Evolutionary conservation across 169 alveolate species (phyloP), one percentile per base, ranked within the genome.

Genomic region (Plasmodium knowlesi): DNA sequence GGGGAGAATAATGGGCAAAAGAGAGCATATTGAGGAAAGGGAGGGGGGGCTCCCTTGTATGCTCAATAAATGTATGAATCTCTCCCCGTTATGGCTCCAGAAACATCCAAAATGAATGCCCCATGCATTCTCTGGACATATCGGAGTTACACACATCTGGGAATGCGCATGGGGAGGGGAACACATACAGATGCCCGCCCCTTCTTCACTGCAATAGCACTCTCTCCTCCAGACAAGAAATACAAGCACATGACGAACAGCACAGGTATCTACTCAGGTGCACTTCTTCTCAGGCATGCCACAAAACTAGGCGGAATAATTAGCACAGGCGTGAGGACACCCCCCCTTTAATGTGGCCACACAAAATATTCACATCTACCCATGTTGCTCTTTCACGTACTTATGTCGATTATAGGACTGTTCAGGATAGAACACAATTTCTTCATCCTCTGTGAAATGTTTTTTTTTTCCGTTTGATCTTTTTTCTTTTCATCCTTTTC

Each of bases 381-480:
- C 81, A 32, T 79, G 32, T 89, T 80, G 22, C 73, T 61, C 39
- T 50, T 12, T 43, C 82, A 39, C 83, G 16, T 89, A 89, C 94
- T 89, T 89, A 89, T 89, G 72, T 89, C 94, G 32, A 89, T 80
- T 61, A 89, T 89, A 19, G 94, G 84, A 39, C 83, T 61, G 76
- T 78, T 80, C 83, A 89, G 34, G 39, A 89, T 89, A 80, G 82
- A 61, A 50, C 54, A 50, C 37, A 89, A 70, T 89, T 80, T 89
- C 89, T 89, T 89, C 94, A 89, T 89, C 83, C 90, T 43, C 46
- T 89, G 94, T 5, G 94, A 89, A 39, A 89, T 71, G 54, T 79
- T 89, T 67, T 89, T 89, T 67, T 74, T 43, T 74, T 85, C 86
- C 72, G 70, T 37, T 74, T 85, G 53, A 39, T 74, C 86, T 53